Evolutionary conservation across 306 rosid species (phyloP), one percentile per base, ranked within the genome.

Genomic region (Pyrus communis): DNA sequence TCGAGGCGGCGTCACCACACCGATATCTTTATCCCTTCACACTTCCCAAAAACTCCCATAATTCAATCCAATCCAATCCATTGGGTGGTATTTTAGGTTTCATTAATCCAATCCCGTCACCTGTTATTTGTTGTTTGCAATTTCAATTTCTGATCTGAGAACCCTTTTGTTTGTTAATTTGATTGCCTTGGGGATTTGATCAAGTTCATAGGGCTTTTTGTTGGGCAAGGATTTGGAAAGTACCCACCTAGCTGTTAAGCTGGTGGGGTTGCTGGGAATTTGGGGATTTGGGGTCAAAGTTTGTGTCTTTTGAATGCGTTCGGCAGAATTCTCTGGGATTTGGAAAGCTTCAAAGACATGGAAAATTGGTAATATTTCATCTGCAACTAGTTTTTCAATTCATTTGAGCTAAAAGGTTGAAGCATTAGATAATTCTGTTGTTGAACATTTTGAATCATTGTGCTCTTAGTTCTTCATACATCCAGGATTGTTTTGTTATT

Each of bases 21-120:
- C 69, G n/a, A 23, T 9, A 79, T 71, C 82, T 73, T 73, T 88
- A 81, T 85, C 87, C 75, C 42, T 68, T 83, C 70, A 57, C 86
- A 18, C 28, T 74, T 87, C 80, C 77, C 86, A 8, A 81, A 73
- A 67, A 46, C 54, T 73, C 2, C 15, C 30, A 25, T 22, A 63
- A 38, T 38, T 7, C 7, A 46, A 59, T 71, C 30, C 33, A 33
- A 31, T 33, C 25, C 58, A 23, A 59, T 55, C 51, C 43, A 3
- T 51, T 23, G 18, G 23, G 45, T 42, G 45, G 11, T 59, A 35
- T 62, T 38, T 49, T 75, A 9, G 21, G 57, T 66, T 27, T 19
- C 52, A 0, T 43, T 69, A 42, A 42, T 42, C 45, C 35, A 31
- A 31, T 10, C 25, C 61, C 2, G n/a, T 57, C 11, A 5, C 35